Evolutionary conservation across 805 yeast species (phyloP).

Genomic region (Phaffomyces antillensis): DNA sequence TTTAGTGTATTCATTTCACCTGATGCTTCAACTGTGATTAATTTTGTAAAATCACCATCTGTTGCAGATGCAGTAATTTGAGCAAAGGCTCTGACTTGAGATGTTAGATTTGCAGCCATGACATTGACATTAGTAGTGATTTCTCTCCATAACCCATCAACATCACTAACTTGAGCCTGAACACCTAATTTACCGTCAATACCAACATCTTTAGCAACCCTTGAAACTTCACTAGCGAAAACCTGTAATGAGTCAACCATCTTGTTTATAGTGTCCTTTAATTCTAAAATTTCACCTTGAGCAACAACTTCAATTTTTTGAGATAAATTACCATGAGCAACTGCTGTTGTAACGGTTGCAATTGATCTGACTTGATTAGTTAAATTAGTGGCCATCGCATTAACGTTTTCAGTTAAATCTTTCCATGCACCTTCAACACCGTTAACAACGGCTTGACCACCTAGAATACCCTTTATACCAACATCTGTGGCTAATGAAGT

Average conservation of each 20-base stretch:
- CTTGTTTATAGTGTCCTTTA: constrained; percentile 80
- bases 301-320: constrained; percentile 85
- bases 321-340: constrained; percentile 89
- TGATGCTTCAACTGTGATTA: constrained; percentile 84
- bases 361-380: constrained; percentile 90
- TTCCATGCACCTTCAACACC: constrained; percentile 93
- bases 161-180: constrained; percentile 86
- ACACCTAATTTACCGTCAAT: constrained; percentile 90
- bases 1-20: constrained; percentile 73
- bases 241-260: constrained; percentile 90
- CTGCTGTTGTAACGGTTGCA: constrained; percentile 90
- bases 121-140: constrained; percentile 87
- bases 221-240: constrained; percentile 81
- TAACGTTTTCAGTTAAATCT: constrained; percentile 84
- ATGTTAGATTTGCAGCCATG: constrained; percentile 89
- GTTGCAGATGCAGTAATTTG: constrained; percentile 93
- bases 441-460: constrained; percentile 85
- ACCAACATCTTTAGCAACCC: constrained; percentile 91
- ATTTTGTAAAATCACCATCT: constrained; percentile 86
- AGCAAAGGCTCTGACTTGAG: constrained; percentile 90
- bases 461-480: constrained; percentile 88
- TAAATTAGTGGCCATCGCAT: constrained; percentile 87
- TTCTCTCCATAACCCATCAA: constrained; percentile 88
- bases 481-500: constrained; percentile 88
- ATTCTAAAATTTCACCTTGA: constrained; percentile 82